A percentile compares a stretch with the other conserved stretches of the same genome.
Evolutionary conservation across 208 protist species (phyloP).

Genomic region (Trypanosoma congolense): DNA sequence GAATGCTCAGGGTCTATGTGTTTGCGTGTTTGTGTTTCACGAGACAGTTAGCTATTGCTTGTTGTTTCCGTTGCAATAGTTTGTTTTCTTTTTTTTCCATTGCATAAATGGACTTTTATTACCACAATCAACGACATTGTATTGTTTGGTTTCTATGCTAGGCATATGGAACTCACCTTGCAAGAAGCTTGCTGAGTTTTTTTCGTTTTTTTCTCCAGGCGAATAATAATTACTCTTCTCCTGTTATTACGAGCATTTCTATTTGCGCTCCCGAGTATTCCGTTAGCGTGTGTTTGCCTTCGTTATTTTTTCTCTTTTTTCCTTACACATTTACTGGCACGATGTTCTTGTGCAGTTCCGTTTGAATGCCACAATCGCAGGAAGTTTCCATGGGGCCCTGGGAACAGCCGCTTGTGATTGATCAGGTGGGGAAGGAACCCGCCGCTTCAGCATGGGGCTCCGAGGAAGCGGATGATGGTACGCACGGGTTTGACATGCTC

Average conservation of each 20-base stretch:
- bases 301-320: conserved; percentile 7
- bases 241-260: background rate
- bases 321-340: background rate
- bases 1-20: no score
- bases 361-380: background rate
- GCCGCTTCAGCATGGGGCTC: background rate
- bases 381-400: background rate
- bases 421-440: background rate
- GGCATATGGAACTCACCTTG: no score
- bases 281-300: background rate
- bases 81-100: no score
- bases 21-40: no score
- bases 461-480: background rate
- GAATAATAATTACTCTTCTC: no score
- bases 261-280: background rate
- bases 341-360: background rate
- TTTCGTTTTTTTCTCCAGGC: background rate
- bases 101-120: no score
- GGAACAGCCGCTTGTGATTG: background rate
- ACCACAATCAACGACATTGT: no score
- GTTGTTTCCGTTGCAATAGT: no score
- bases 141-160: no score
- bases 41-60: no score
- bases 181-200: background rate
- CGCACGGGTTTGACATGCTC: conserved; percentile 22